Conservation (phyloP, 2,329 filamentous ascomycete species). For the Pyrenophora seminiperda region DNA sequence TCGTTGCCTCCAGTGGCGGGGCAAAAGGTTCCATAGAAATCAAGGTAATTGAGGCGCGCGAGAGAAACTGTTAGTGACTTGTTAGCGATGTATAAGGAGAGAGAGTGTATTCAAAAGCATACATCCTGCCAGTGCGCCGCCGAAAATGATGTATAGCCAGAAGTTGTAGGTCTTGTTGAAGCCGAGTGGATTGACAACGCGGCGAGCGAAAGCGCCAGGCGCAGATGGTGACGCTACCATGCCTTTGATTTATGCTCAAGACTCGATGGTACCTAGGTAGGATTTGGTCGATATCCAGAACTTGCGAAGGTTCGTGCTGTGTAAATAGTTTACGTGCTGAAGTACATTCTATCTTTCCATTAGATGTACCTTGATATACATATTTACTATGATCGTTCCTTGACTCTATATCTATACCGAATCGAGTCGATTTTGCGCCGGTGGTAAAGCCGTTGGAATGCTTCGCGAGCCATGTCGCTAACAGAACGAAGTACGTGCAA, state of each 20-base stretch:
- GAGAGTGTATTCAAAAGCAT: not conserved
- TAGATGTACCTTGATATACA: not conserved
- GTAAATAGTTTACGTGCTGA: not conserved
- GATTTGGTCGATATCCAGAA: not conserved
- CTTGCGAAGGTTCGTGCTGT: not conserved
- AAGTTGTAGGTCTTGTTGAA: constrained; percentile 66
- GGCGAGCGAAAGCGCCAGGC: constrained; percentile 18
- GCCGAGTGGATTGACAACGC: constrained; percentile 52
- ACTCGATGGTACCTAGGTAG: not conserved
- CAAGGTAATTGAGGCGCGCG: constrained; percentile 56
- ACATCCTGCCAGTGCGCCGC: constrained; percentile 26
- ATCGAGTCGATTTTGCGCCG: constrained; percentile 7
- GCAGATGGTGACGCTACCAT: constrained; percentile 22
- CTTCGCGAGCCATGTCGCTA: too few species aligned
- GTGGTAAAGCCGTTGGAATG: not conserved
- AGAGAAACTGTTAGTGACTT: constrained; percentile 47
- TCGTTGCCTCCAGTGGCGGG: not conserved
- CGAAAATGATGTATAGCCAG: constrained; percentile 51
- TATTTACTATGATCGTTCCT: not conserved
- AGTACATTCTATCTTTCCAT: not conserved
- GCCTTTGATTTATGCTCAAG: not conserved
- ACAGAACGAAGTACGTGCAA: not conserved
- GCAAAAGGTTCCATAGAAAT: constrained; percentile 48
- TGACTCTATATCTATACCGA: not conserved
- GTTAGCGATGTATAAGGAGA: constrained; percentile 15